Percentiles rank a stretch among this genome's conserved stretches.
phyloP scores from a whole-genome alignment of 306 rosid genomes.

The Trifolium dubium region DNA sequence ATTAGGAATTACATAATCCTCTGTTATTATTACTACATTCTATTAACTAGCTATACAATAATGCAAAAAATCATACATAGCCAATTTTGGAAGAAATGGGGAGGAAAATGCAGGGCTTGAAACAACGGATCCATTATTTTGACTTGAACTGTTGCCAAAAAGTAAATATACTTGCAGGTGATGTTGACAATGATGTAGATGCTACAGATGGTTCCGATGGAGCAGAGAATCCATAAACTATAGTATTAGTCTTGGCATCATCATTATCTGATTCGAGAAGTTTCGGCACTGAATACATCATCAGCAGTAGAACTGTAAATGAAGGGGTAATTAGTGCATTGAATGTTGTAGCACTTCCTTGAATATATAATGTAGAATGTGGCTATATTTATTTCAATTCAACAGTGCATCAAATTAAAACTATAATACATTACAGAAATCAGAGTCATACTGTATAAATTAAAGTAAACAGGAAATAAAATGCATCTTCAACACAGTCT shows the following conservation, averaged over 20 bases:
- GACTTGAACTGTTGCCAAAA: constrained; percentile 46
- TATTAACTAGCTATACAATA: too few relatives aligned
- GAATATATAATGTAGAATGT: constrained; percentile 15
- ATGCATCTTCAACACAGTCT: neutral
- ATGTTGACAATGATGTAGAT: constrained; percentile 44
- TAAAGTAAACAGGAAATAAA: neutral
- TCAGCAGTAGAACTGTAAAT: constrained; percentile 61
- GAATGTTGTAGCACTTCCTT: constrained; percentile 18
- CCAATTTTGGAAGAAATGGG: constrained; percentile 38
- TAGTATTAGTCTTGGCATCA: constrained; percentile 48
- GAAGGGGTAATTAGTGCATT: constrained; percentile 13
- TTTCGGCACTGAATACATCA: constrained; percentile 42
- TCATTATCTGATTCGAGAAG: constrained; percentile 49
- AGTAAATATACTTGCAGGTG: constrained; percentile 46
- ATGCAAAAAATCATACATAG: too few relatives aligned
- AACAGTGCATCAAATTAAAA: neutral
- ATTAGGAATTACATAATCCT: too few relatives aligned
- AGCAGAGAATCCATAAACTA: constrained; percentile 45
- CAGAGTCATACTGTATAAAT: constrained; percentile 12
- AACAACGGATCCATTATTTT: constrained; percentile 55
- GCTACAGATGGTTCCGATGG: constrained; percentile 54
- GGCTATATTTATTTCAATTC: neutral
- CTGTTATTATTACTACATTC: too few relatives aligned
- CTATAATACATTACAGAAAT: neutral
- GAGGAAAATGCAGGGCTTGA: constrained; percentile 45